A percentile compares a stretch with the other conserved stretches of the same genome.
Conservation (phyloP, 164 flowering plant species). For the Macadamia tetraphylla region DNA sequence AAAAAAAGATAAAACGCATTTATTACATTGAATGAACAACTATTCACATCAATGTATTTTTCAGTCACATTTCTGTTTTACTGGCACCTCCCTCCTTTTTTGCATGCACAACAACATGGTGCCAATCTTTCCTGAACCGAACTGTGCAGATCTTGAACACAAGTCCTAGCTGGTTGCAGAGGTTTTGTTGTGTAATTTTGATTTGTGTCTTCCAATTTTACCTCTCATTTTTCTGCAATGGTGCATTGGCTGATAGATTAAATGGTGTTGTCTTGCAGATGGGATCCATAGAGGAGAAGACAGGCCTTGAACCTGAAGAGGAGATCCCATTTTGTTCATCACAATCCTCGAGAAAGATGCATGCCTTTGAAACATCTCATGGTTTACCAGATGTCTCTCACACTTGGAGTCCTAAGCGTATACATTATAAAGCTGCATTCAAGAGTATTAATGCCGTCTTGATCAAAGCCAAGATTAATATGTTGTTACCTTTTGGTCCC, state of each 20-base stretch:
- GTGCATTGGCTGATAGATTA: neutral
- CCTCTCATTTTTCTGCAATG: neutral
- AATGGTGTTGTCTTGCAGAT: slow-evolving; percentile 24
- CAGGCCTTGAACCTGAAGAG: slow-evolving; percentile 37
- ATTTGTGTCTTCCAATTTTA: too few relatives aligned
- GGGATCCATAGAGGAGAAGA: slow-evolving; percentile 36
- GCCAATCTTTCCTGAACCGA: too few relatives aligned
- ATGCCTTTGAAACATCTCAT: slow-evolving; percentile 31
- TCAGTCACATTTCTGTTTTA: too few relatives aligned
- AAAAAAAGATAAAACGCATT: too few relatives aligned
- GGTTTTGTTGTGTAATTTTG: too few relatives aligned
- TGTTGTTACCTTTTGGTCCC: slow-evolving; percentile 75
- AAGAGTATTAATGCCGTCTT: slow-evolving; percentile 49
- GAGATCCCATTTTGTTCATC: slow-evolving; percentile 38
- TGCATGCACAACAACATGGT: too few relatives aligned
- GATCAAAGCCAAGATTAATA: slow-evolving; percentile 59
- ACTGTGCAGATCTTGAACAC: too few relatives aligned
- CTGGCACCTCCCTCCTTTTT: too few relatives aligned
- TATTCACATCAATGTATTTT: too few relatives aligned
- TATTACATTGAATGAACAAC: too few relatives aligned
- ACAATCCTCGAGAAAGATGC: slow-evolving; percentile 28
- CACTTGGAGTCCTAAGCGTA: slow-evolving; percentile 20
- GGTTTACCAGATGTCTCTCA: slow-evolving; percentile 19
- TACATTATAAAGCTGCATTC: slow-evolving; percentile 13
- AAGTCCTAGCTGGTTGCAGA: too few relatives aligned